Conservation (phyloP, 169 alveolate species). For the Neospora caninum region DNA sequence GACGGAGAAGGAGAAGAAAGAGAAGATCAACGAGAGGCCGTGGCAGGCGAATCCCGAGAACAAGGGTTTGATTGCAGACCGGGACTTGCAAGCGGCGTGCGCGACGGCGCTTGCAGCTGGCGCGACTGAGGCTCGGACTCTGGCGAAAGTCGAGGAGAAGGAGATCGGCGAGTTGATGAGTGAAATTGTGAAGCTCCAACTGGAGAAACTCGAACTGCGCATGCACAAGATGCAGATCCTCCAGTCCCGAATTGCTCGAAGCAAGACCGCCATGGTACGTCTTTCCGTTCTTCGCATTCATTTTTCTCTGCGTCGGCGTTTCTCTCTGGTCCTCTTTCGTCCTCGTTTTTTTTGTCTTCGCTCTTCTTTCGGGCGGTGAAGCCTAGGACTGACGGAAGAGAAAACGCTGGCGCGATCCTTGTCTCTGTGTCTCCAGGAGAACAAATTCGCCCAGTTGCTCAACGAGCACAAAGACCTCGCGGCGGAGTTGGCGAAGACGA, state of each 20-base stretch:
- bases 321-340: no score
- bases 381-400: no score
- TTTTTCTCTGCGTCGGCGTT: no score
- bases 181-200: slow-evolving; percentile 11
- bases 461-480: slow-evolving; percentile 1
- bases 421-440: not conserved
- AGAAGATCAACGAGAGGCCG: not conserved
- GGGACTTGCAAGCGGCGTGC: slow-evolving; percentile 19
- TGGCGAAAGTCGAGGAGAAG: slow-evolving; percentile 22
- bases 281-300: not conserved
- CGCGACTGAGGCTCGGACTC: slow-evolving; percentile 13
- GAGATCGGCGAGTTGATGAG: not conserved
- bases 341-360: not conserved
- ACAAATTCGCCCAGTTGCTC: not conserved
- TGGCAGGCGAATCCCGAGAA: not conserved
- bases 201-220: not conserved
- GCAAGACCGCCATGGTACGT: slow-evolving; percentile 32
- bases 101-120: slow-evolving; percentile 50
- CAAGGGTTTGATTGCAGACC: not conserved
- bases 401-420: no score
- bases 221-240: slow-evolving; percentile 16
- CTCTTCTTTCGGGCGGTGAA: not conserved
- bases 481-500: not conserved
- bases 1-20: not conserved
- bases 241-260: not conserved